These are phyloP conservation scores for Botryosphaeria dothidea DNA, from an alignment of 2,329 filamentous ascomycete species.

Conservation along the genomic window DNA sequence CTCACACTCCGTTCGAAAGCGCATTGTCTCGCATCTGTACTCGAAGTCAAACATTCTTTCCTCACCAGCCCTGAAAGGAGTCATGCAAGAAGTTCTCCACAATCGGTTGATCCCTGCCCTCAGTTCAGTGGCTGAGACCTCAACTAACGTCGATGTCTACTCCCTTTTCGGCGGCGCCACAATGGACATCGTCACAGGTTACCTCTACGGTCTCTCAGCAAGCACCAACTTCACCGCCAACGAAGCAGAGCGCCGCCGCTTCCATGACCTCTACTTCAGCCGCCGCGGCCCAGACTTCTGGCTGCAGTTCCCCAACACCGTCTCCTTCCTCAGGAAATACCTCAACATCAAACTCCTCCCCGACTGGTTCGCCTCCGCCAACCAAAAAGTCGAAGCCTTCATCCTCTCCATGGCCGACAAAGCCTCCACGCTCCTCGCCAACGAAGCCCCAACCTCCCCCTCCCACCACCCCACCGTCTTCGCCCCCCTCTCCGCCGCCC, in stretches of 20 bases:
- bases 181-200: constrained; percentile 72
- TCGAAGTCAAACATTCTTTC: constrained; percentile 69
- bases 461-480: not conserved
- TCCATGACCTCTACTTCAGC: constrained; percentile 4
- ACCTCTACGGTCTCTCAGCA: constrained; percentile 62
- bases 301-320: not conserved
- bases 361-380: not conserved
- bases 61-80: constrained; percentile 57
- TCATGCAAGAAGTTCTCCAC: constrained; percentile 58
- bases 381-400: not conserved
- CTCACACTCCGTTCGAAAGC: constrained; percentile 67
- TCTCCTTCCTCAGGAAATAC: not conserved
- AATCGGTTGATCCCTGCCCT: constrained; percentile 59
- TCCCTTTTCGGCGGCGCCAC: constrained; percentile 59
- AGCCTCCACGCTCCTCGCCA: not conserved
- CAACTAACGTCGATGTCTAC: constrained; percentile 21
- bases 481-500: not conserved
- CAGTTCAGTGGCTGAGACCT: constrained; percentile 23
- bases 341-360: not conserved
- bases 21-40: constrained; percentile 73
- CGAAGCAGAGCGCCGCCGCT: not conserved
- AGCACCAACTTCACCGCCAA: not conserved
- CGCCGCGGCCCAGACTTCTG: constrained; percentile 2
- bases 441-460: not conserved
- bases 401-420: not conserved